These are phyloP conservation scores for Aspergillus nomiae DNA, from an alignment of 2,329 filamentous ascomycete species.

Conservation along the genomic window DNA sequence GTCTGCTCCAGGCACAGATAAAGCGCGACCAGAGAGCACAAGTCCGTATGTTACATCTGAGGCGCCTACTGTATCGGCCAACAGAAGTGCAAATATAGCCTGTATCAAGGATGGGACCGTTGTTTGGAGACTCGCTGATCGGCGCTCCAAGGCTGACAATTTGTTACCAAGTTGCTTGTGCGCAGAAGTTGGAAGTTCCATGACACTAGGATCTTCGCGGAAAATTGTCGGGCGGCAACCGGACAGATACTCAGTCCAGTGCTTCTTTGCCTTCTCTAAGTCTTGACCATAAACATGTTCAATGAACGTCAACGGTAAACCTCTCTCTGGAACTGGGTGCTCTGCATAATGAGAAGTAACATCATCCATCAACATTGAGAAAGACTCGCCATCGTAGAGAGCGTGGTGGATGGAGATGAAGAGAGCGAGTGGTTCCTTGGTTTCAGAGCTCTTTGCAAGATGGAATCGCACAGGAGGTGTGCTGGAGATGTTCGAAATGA, in stretches of 20 bases:
- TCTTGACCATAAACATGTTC: conserved; percentile 30
- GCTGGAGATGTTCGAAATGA: conserved; percentile 28
- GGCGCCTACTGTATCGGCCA: conserved; percentile 30
- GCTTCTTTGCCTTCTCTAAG: conserved; percentile 25
- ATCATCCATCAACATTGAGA: conserved; percentile 37
- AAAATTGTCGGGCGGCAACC: conserved; percentile 26
- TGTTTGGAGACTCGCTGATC: conserved; percentile 28
- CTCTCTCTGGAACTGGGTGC: conserved; percentile 17
- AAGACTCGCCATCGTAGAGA: conserved; percentile 40
- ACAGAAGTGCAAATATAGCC: conserved; percentile 35
- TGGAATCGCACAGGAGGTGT: conserved; percentile 32
- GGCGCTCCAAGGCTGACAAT: conserved; percentile 29
- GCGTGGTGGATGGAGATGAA: conserved; percentile 41
- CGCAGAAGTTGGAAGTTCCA: conserved; percentile 14
- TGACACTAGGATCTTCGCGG: conserved; percentile 6
- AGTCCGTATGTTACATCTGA: conserved; percentile 37
- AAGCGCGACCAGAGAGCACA: conserved; percentile 36
- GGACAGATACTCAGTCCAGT: conserved; percentile 29
- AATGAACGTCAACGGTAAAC: conserved; percentile 26
- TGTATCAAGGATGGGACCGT: conserved; percentile 37
- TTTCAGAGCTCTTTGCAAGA: conserved; percentile 17
- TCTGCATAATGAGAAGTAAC: conserved; percentile 29
- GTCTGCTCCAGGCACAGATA: conserved; percentile 33
- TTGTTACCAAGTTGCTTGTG: conserved; percentile 18
- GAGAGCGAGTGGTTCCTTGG: conserved; percentile 20